A percentile compares a stretch with the other conserved stretches of the same genome.
These are phyloP conservation scores for Rhynchospora pubera DNA, from an alignment of 176 grass and related monocot species.

Conservation along the genomic window DNA sequence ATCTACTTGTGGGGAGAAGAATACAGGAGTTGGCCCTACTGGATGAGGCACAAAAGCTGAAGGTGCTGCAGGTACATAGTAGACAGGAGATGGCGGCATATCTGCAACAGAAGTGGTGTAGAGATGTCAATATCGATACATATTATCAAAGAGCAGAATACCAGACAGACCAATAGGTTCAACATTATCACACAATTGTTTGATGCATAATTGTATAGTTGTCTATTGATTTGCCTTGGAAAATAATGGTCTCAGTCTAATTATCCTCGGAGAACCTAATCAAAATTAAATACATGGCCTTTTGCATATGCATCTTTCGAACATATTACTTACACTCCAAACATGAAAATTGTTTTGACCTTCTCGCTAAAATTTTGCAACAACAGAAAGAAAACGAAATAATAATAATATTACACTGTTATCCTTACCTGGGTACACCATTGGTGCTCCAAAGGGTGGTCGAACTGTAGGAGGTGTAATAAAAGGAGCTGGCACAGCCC, in stretches of 20 bases:
- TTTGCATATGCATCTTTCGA: not conserved
- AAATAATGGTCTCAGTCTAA: not conserved
- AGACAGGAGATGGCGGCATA: conserved; percentile 58
- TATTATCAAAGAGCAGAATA: not conserved
- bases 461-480: not conserved
- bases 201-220: not conserved
- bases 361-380: too few relatives aligned
- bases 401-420: not conserved
- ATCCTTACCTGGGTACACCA: conserved; percentile 20
- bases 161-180: not conserved
- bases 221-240: not conserved
- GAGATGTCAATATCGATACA: not conserved
- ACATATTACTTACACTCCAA: too few relatives aligned
- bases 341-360: too few relatives aligned
- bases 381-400: not conserved
- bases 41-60: conserved; percentile 57
- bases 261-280: not conserved
- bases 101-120: conserved; percentile 26
- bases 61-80: conserved; percentile 54
- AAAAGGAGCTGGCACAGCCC: conserved; percentile 12
- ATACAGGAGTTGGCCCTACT: conserved; percentile 44
- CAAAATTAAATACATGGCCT: not conserved
- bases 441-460: conserved; percentile 15
- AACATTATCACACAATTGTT: not conserved
- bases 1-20: conserved; percentile 25